A percentile compares a stretch with the other conserved stretches of the same genome.
These are phyloP conservation scores for Coriaria nepalensis DNA, from an alignment of 306 rosid genomes.

Conservation along the genomic window DNA sequence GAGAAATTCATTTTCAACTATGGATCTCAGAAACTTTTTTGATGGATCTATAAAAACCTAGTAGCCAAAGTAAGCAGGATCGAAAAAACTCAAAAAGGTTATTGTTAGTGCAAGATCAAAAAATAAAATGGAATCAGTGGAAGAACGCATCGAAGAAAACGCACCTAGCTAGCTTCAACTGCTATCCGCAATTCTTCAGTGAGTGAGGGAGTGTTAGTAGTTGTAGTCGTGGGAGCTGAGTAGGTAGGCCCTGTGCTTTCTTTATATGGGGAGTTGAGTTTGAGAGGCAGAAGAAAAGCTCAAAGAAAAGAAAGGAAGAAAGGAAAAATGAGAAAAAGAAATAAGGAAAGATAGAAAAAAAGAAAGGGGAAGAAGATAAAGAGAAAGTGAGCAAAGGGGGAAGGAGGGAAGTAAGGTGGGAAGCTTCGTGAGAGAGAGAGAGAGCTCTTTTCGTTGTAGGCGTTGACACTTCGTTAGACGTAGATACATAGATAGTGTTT, in stretches of 20 bases:
- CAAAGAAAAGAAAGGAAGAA: not conserved
- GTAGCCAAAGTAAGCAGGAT: no score
- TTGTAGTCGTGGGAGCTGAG: constrained; percentile 5
- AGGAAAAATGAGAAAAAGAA: not conserved
- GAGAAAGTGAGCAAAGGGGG: constrained; percentile 17
- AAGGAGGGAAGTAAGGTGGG: constrained; percentile 37
- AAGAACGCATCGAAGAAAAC: constrained; percentile 11
- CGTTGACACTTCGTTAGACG: constrained; percentile 30
- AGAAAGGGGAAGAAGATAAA: constrained; percentile 13
- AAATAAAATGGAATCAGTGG: not conserved
- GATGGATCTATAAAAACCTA: no score
- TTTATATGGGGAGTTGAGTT: constrained; percentile 20
- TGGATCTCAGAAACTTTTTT: no score
- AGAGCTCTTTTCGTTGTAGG: constrained; percentile 29
- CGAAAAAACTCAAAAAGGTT: no score
- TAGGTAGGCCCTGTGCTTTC: constrained; percentile 8
- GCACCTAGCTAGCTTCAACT: constrained; percentile 29
- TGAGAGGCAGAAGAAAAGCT: constrained; percentile 7
- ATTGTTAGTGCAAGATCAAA: no score
- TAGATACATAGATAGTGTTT: not conserved
- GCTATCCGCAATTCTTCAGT: no score
- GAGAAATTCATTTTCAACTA: no score
- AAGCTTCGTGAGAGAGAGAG: constrained; percentile 34
- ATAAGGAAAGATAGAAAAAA: constrained; percentile 1
- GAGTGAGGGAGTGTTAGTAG: constrained; percentile 10